Evolutionary conservation across 1,284 basidiomycete species (phyloP).

Genomic region (Cryptococcus wingfieldii): DNA sequence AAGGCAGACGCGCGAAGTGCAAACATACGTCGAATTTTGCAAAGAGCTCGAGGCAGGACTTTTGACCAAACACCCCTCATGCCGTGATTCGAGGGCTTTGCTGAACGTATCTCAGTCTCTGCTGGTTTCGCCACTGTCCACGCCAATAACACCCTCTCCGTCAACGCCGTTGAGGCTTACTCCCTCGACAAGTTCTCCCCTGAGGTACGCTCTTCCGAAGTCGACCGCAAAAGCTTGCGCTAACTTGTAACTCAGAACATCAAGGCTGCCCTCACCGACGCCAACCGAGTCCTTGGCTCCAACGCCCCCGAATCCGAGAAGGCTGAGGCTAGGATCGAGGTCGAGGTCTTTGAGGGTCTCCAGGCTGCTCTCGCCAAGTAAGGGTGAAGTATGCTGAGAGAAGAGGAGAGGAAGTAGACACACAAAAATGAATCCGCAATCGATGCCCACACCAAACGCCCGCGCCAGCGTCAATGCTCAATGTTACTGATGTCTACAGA

Average conservation of each 20-base stretch:
- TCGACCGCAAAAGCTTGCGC: not conserved
- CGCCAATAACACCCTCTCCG: conserved; percentile 92
- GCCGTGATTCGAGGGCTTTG: too few species aligned
- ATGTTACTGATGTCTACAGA: too few species aligned
- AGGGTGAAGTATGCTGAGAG: not conserved
- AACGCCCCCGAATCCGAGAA: conserved; percentile 89
- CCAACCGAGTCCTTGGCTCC: conserved; percentile 73
- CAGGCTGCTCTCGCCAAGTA: conserved; percentile 65
- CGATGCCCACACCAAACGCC: too few species aligned
- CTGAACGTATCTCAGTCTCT: conserved; percentile 63
- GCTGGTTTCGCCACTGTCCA: conserved; percentile 97
- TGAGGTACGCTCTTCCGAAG: conserved; percentile 30
- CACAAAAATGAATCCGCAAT: too few species aligned
- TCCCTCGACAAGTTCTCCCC: conserved; percentile 70
- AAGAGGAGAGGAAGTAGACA: too few species aligned
- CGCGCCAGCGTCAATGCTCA: too few species aligned
- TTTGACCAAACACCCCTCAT: not conserved
- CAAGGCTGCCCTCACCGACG: conserved; percentile 83
- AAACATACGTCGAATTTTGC: too few species aligned
- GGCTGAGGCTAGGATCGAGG: conserved; percentile 89
- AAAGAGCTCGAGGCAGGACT: not conserved
- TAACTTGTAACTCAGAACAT: conserved; percentile 62
- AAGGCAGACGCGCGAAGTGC: too few species aligned
- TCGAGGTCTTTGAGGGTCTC: conserved; percentile 91
- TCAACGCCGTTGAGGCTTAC: conserved; percentile 96